Percentiles rank a stretch among this genome's conserved stretches.
Conservation (phyloP, 2,329 filamentous ascomycete genomes). For the Talaromyces sp. region DNA sequence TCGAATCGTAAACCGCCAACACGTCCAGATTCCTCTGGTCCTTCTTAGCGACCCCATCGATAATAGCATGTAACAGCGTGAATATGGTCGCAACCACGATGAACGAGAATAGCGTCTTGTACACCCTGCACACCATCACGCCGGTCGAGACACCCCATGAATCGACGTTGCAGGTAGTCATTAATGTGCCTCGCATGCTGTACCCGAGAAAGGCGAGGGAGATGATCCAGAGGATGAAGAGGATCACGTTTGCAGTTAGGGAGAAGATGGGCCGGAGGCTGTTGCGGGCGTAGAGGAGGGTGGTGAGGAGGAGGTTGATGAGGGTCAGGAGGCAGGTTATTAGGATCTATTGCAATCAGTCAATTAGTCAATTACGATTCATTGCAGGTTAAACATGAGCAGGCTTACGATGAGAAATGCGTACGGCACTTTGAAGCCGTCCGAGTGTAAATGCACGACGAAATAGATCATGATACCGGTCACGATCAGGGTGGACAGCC, state of each 20-base stretch:
- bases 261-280: conserved; percentile 53
- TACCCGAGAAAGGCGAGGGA: conserved; percentile 52
- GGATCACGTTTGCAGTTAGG: conserved; percentile 46
- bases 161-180: conserved; percentile 47
- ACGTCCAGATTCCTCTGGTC: conserved; percentile 44
- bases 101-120: conserved; percentile 60
- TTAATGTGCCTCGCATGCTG: conserved; percentile 53
- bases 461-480: conserved; percentile 55
- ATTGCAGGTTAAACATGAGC: not conserved
- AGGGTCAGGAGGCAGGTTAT: conserved; percentile 52
- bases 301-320: conserved; percentile 47
- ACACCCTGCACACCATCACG: conserved; percentile 54
- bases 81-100: conserved; percentile 46
- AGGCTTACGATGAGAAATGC: conserved; percentile 55
- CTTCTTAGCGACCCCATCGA: conserved; percentile 51
- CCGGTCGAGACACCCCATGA: conserved; percentile 55
- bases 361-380: not conserved
- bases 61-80: conserved; percentile 45
- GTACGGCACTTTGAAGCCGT: conserved; percentile 54
- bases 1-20: conserved; percentile 46
- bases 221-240: conserved; percentile 52
- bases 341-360: conserved; percentile 45
- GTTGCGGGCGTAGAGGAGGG: conserved; percentile 49
- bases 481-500: conserved; percentile 54
- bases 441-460: conserved; percentile 51